A percentile compares a stretch with the other conserved stretches of the same genome.
These are phyloP conservation scores for Aspergillus piperis DNA, from an alignment of 2,329 filamentous ascomycete species.

Conservation along the genomic window DNA sequence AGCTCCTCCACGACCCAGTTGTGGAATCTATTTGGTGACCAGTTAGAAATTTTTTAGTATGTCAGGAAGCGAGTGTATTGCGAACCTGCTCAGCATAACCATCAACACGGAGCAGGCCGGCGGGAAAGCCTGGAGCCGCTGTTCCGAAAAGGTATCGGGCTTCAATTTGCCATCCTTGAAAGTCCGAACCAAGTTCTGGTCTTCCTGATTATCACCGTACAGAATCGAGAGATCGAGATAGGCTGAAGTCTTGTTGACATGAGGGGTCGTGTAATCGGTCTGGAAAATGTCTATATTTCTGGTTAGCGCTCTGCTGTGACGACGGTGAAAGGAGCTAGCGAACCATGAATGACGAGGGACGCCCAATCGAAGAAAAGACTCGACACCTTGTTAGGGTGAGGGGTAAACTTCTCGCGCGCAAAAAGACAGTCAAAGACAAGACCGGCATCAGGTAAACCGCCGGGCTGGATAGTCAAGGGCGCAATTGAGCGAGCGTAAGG, in stretches of 20 bases:
- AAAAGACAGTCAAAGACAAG: slow-evolving; percentile 50
- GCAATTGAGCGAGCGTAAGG: slow-evolving; percentile 67
- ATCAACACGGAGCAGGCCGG: slow-evolving; percentile 71
- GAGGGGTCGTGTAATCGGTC: slow-evolving; percentile 63
- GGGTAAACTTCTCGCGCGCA: slow-evolving; percentile 45
- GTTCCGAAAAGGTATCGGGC: slow-evolving; percentile 70
- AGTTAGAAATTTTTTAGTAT: neutral
- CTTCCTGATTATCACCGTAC: slow-evolving; percentile 62
- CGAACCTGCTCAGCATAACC: slow-evolving; percentile 64
- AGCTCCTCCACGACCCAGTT: slow-evolving; percentile 81
- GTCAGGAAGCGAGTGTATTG: neutral
- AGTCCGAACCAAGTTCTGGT: slow-evolving; percentile 56
- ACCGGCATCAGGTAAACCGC: slow-evolving; percentile 67
- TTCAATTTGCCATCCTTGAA: slow-evolving; percentile 72
- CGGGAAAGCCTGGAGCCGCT: slow-evolving; percentile 69
- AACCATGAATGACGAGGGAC: slow-evolving; percentile 71
- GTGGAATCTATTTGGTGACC: slow-evolving; percentile 60
- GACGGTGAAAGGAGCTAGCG: neutral
- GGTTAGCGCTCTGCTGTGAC: neutral
- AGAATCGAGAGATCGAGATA: slow-evolving; percentile 72
- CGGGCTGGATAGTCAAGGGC: slow-evolving; percentile 60
- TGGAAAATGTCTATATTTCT: slow-evolving; percentile 62
- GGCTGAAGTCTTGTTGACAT: slow-evolving; percentile 66
- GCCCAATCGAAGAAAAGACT: slow-evolving; percentile 73
- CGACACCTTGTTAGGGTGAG: slow-evolving; percentile 71